Evolutionary conservation across 1,139 yeast genomes (phyloP).

Genomic region (Kodamaea anthophila): DNA sequence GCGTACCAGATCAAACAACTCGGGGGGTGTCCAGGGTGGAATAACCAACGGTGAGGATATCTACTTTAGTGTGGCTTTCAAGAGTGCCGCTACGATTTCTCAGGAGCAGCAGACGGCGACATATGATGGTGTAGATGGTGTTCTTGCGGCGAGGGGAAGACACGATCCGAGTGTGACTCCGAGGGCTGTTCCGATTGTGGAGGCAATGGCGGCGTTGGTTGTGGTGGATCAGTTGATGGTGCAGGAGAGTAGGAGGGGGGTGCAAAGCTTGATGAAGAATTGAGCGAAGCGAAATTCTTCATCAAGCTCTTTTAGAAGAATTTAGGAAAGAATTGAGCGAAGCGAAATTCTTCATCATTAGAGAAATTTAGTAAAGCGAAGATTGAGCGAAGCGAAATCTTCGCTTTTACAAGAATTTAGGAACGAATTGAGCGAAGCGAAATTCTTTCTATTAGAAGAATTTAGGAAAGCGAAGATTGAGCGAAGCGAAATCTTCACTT

Average conservation of each 20-base stretch:
- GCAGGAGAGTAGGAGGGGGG: constrained; percentile 88
- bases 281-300: no score
- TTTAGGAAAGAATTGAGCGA: no score
- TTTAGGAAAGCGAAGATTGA: no score
- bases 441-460: no score
- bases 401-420: no score
- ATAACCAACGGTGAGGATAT: constrained; percentile 93
- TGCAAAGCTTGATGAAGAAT: no score
- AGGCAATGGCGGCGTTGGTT: constrained; percentile 94
- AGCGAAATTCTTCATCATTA: no score
- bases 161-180: constrained; percentile 99
- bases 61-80: constrained; percentile 92
- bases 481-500: no score
- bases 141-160: constrained; percentile 92
- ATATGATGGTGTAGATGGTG: constrained; percentile 82
- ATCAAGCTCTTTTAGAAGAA: no score
- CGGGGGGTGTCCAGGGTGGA: constrained; percentile 98
- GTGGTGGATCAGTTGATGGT: constrained; percentile 79
- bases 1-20: constrained; percentile 83
- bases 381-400: no score
- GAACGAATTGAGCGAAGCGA: no score
- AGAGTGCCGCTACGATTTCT: constrained; percentile 95
- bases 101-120: constrained; percentile 86
- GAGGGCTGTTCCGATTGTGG: constrained; percentile 96
- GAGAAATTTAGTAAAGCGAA: no score